phyloP scores from a whole-genome alignment of 2,329 filamentous ascomycete species.

The Teratosphaeria destructans region DNA sequence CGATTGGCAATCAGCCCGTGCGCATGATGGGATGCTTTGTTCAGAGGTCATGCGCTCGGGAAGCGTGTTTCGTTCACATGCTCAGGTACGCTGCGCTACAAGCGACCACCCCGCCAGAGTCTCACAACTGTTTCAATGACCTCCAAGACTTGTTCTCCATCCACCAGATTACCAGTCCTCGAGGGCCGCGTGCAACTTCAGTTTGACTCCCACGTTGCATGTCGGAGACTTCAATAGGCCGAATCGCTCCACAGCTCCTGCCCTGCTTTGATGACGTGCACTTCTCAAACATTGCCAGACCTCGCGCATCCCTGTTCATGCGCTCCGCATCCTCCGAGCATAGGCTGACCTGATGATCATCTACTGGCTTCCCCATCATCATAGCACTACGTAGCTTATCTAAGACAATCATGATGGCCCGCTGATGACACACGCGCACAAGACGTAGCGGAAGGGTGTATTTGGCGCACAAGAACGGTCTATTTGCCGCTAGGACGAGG shows the following conservation, averaged over 20 bases:
- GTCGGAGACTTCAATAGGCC: neutral
- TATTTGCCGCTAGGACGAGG: neutral
- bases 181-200: neutral
- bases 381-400: neutral
- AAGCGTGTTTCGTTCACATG: neutral
- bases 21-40: neutral
- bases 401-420: neutral
- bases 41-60: neutral
- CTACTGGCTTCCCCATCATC: neutral
- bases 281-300: neutral
- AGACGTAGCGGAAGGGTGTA: neutral
- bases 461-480: neutral
- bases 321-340: neutral
- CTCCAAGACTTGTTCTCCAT: neutral
- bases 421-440: neutral
- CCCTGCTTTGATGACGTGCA: neutral
- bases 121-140: neutral
- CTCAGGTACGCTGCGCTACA: neutral
- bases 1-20: neutral
- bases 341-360: neutral
- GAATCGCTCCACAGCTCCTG: neutral
- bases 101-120: neutral
- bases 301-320: neutral
- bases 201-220: neutral
- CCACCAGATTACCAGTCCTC: neutral